A percentile compares a stretch with the other conserved stretches of the same genome.
phyloP scores from a whole-genome alignment of 2,329 filamentous ascomycete genomes.

The Claviceps cyperi region DNA sequence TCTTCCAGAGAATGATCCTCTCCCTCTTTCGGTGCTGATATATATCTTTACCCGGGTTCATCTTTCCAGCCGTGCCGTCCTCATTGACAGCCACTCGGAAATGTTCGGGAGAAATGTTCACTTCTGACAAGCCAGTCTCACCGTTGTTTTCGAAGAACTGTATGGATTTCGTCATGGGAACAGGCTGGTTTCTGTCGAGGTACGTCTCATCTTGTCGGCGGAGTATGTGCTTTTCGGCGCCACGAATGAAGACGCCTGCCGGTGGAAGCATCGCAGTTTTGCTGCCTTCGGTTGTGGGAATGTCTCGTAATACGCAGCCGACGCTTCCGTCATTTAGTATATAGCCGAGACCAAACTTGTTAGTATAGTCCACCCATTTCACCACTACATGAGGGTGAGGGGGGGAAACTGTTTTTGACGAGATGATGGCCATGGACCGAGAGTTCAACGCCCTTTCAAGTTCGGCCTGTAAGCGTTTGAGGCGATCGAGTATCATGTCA shows the following conservation, averaged over 20 bases:
- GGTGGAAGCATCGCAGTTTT: constrained; percentile 45
- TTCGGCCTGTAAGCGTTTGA: constrained; percentile 43
- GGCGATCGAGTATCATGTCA: constrained; percentile 40
- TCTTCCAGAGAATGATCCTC: constrained; percentile 55
- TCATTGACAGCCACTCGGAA: constrained; percentile 42
- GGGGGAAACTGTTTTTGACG: constrained; percentile 36
- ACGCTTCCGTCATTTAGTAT: constrained; percentile 71
- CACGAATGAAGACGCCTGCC: constrained; percentile 55
- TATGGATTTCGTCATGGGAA: constrained; percentile 47
- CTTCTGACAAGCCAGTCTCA: constrained; percentile 45
- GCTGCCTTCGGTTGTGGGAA: constrained; percentile 35
- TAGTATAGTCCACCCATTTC: constrained; percentile 82
- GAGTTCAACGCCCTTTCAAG: constrained; percentile 49
- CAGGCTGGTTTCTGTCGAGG: constrained; percentile 41
- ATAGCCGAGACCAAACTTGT: constrained; percentile 74
- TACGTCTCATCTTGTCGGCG: constrained; percentile 43
- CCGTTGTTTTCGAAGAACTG: constrained; percentile 64
- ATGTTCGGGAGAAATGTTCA: constrained; percentile 49
- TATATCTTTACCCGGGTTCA: constrained; percentile 47
- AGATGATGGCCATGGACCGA: constrained; percentile 46
- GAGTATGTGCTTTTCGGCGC: constrained; percentile 56
- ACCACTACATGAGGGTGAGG: constrained; percentile 50
- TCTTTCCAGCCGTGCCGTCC: constrained; percentile 45
- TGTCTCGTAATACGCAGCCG: constrained; percentile 50
- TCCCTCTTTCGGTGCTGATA: constrained; percentile 53